Evolutionary conservation across 129 eudicot species (phyloP).

Genomic region (Ambrosia trifida): DNA sequence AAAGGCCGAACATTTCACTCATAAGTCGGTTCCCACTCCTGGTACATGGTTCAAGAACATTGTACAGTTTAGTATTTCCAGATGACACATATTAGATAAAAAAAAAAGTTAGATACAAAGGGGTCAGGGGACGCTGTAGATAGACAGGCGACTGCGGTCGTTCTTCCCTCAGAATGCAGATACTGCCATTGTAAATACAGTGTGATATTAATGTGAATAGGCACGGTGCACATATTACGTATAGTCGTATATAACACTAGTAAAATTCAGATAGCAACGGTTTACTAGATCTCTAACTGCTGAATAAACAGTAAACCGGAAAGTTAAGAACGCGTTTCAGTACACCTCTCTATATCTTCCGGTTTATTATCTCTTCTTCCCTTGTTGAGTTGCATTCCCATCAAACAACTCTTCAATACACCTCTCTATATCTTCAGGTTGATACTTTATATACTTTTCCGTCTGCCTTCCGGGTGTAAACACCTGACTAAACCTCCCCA

Average conservation of each 20-base stretch:
- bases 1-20: slow-evolving; percentile 42
- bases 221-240: background rate
- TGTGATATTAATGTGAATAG: slow-evolving; percentile 6
- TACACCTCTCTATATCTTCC: no score
- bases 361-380: slow-evolving; percentile 41
- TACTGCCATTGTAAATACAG: background rate
- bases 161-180: background rate
- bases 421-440: slow-evolving; percentile 79
- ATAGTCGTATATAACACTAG: background rate
- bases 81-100: background rate
- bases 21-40: slow-evolving; percentile 36
- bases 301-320: no score
- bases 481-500: slow-evolving; percentile 71
- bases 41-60: slow-evolving; percentile 3
- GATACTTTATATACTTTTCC: slow-evolving; percentile 85
- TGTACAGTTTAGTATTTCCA: slow-evolving; percentile 15
- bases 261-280: no score
- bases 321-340: no score
- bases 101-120: slow-evolving; percentile 15
- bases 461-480: slow-evolving; percentile 88
- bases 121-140: slow-evolving; percentile 14
- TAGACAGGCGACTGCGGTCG: background rate
- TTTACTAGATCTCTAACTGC: no score
- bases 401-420: slow-evolving; percentile 73
- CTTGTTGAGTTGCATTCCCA: slow-evolving; percentile 42